A percentile compares a stretch with the other conserved stretches of the same genome.
Evolutionary conservation across 2,329 filamentous ascomycete genomes (phyloP).

Genomic region (Calycina herbarum): DNA sequence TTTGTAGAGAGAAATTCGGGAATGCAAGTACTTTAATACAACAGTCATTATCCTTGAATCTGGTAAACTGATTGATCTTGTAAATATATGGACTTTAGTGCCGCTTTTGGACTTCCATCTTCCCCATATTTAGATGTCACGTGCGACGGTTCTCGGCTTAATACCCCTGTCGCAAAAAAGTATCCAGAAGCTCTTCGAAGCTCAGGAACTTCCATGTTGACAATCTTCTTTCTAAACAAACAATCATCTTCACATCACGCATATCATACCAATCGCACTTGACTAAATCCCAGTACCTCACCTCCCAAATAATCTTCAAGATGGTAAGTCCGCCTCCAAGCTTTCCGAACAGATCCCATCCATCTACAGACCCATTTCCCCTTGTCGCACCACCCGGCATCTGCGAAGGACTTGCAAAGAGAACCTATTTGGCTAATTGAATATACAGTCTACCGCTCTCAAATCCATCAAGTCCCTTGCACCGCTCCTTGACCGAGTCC

Average conservation of each 20-base stretch:
- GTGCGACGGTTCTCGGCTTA: slow-evolving; percentile 15
- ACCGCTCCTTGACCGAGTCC: slow-evolving; percentile 95
- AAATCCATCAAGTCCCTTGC: slow-evolving; percentile 94
- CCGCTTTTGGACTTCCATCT: neutral
- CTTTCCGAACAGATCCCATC: no score
- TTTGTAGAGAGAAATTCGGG: neutral
- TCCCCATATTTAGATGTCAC: slow-evolving; percentile 9
- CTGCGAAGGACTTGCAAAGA: neutral
- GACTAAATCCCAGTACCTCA: neutral
- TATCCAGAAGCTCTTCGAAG: slow-evolving; percentile 30
- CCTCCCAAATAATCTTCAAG: slow-evolving; percentile 18
- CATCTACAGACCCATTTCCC: neutral
- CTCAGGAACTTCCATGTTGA: slow-evolving; percentile 20
- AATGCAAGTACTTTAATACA: no score
- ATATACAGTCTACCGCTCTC: slow-evolving; percentile 65
- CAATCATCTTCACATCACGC: slow-evolving; percentile 8
- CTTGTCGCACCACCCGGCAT: neutral
- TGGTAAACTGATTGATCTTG: no score
- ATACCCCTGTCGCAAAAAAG: slow-evolving; percentile 22
- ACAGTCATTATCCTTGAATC: no score
- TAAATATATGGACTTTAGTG: no score
- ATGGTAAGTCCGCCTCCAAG: slow-evolving; percentile 25
- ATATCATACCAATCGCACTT: slow-evolving; percentile 11
- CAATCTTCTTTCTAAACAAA: slow-evolving; percentile 6
- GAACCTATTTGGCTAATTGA: neutral